Evolutionary conservation across 176 grass and related monocot genomes (phyloP).

Genomic region (Aegilops speltoides): DNA sequence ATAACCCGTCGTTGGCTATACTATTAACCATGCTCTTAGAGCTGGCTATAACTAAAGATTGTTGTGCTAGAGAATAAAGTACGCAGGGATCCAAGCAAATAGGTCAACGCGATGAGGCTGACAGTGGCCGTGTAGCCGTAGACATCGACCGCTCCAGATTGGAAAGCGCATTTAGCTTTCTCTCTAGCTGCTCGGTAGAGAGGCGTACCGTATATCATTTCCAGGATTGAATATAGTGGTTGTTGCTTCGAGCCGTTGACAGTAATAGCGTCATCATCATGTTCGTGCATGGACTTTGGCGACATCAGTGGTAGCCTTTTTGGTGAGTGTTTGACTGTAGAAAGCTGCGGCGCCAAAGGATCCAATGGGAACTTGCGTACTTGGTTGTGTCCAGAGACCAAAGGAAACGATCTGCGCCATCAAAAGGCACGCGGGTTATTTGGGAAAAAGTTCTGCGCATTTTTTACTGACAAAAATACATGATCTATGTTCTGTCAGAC

Average conservation of each 20-base stretch:
- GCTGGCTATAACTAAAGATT: no score
- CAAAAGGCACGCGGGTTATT: neutral
- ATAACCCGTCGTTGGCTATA: no score
- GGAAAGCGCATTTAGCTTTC: neutral
- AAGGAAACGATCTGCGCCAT: neutral
- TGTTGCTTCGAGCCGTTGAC: neutral
- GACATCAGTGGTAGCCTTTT: neutral
- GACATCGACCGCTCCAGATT: neutral
- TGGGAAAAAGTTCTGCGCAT: neutral
- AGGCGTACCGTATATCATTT: neutral
- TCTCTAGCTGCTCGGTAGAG: neutral
- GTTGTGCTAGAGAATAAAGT: no score
- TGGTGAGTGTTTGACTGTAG: neutral
- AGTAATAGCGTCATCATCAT: neutral
- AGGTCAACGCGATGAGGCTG: neutral
- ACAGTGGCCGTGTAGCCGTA: neutral
- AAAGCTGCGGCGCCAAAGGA: neutral
- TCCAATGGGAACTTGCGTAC: neutral
- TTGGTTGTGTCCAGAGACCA: neutral
- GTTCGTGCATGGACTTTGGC: neutral
- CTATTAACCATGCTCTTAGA: no score
- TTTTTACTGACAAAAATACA: neutral
- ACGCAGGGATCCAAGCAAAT: neutral
- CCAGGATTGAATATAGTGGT: neutral
- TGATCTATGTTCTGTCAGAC: neutral